Evolutionary conservation across 495 filamentous ascomycete genomes (phyloP).

Genomic region (Aspergillus incahuasiensis): DNA sequence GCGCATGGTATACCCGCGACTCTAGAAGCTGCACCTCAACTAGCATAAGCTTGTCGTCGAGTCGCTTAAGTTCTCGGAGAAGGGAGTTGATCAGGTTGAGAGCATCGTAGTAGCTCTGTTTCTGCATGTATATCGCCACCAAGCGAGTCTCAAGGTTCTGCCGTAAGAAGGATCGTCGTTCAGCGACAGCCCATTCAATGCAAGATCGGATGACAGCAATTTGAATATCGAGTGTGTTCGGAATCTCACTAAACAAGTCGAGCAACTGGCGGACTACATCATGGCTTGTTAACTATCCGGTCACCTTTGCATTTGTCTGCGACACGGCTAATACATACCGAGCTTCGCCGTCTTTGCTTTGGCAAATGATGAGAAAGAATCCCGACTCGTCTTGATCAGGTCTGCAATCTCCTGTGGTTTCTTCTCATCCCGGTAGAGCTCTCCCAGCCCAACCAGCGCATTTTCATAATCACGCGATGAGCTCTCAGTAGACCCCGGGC

Average conservation of each 20-base stretch:
- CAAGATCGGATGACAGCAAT: constrained; percentile 91
- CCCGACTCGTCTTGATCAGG: constrained; percentile 83
- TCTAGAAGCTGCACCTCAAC: constrained; percentile 99
- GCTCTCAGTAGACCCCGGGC: constrained; percentile 75
- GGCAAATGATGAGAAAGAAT: constrained; percentile 88
- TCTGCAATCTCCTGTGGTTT: constrained; percentile 84
- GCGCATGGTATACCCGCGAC: constrained; percentile 92
- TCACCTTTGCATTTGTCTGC: background rate
- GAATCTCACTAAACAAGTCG: constrained; percentile 89
- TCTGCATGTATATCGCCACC: constrained; percentile 89
- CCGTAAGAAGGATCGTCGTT: constrained; percentile 88
- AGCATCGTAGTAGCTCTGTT: constrained; percentile 93
- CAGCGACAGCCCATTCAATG: constrained; percentile 97
- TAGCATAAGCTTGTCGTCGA: constrained; percentile 96
- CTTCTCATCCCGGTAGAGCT: constrained; percentile 87
- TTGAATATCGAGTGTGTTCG: constrained; percentile 89
- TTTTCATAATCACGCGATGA: constrained; percentile 83
- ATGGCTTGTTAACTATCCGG: background rate
- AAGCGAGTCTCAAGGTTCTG: constrained; percentile 97
- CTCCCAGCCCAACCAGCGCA: constrained; percentile 68
- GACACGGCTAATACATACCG: constrained; percentile 51
- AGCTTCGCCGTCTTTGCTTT: constrained; percentile 99
- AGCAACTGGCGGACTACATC: constrained; percentile 86
- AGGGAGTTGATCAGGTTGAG: constrained; percentile 94
- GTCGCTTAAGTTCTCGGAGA: constrained; percentile 89